Base-by-base conservation (phyloP, 176 grass and related monocot genomes). In the Avena eriantha region DNA sequence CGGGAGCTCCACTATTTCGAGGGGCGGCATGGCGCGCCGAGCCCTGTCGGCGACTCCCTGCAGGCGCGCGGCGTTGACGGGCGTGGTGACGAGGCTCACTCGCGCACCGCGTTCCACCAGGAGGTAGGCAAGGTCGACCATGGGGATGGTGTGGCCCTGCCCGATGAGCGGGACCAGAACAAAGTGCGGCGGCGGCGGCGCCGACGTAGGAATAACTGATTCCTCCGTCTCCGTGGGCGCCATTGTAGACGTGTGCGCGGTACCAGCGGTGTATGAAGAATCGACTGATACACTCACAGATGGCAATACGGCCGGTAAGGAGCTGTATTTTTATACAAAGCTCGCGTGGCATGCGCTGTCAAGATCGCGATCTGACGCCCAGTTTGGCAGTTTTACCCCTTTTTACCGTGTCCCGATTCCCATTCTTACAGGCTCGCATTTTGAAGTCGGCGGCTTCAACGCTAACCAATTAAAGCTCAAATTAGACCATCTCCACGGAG, bases 61-160 rank as follows among this genome's bases (percentile, higher is more conserved):
- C 8, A 94, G 83, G 21, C 92, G 83, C 4, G 87, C 69, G 53
- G 11, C 84, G 76, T 94, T 90, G 23, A 81, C 3, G 7, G 81
- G 93, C 64, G 90, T 94, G 9, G 72, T 85, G 70, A 90, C 80
- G 41, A 94, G 35, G 81, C 64, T 94, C 0, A 36, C 77, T 1
- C 77, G 77, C 48, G 24, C 81, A 3, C 87, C 90, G 73, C 81
- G 90, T 12, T 36, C 56, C 0, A 87, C 72, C 15, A 94, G 81
- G 80, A 94, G 84, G 64, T 9, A 29, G 0, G 90, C 87, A 39
- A 94, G n/a, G 84, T 92, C 87, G 17, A 71, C 81, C 93, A 92
- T 92, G 36, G 93, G 90, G 65, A 92, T 92, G 24, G 53, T 69
- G 87, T 94, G 93, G 35, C 93, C 93, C 29, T 90, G 90, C 59